Evolutionary conservation across 306 rosid genomes (phyloP).

Genomic region (Glycine latifolia): DNA sequence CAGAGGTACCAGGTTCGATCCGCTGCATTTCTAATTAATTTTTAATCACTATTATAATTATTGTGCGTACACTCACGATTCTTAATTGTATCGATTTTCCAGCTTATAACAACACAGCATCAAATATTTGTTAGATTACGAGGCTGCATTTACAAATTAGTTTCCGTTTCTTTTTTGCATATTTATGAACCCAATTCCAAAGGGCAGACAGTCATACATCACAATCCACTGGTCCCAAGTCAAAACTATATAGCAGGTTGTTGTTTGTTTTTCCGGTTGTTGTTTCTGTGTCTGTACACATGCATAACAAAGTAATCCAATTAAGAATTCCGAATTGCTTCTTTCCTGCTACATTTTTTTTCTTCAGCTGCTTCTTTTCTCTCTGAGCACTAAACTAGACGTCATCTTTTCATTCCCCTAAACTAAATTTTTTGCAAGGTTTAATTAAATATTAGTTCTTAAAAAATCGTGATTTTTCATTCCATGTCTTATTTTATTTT

Average conservation of each 20-base stretch:
- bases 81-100: too few species aligned
- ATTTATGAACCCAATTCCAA: too few species aligned
- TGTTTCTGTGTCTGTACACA: not conserved
- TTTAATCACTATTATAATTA: too few species aligned
- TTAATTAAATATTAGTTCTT: not conserved
- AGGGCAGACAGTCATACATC: not conserved
- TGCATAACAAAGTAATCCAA: not conserved
- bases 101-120: too few species aligned
- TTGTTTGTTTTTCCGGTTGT: not conserved
- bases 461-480: not conserved
- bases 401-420: not conserved
- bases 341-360: not conserved
- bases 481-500: not conserved
- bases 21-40: slow-evolving; percentile 57
- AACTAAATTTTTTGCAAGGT: not conserved
- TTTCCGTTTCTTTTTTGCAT: not conserved
- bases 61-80: too few species aligned
- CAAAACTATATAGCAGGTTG: not conserved
- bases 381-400: not conserved
- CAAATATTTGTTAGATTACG: too few species aligned
- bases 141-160: not conserved
- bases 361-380: not conserved
- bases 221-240: slow-evolving; percentile 21
- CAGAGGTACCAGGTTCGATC: slow-evolving; percentile 58
- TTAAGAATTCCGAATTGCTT: not conserved